Conservation (phyloP, 2,329 filamentous ascomycete species). For the Pyrenochaeta sp. region DNA sequence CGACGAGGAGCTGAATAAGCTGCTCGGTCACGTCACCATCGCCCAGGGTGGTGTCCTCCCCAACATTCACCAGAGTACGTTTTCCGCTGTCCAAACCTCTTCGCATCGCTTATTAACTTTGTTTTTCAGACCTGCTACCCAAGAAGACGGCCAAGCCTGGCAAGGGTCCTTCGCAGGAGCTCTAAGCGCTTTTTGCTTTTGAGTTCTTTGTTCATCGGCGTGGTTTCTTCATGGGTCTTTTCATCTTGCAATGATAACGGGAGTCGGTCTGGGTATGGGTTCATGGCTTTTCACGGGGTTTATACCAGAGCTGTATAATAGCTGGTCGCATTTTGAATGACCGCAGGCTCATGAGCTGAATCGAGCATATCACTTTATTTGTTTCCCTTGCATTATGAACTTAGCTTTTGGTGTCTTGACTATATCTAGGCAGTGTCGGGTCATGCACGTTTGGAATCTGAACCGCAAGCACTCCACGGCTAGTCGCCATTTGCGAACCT, state of each 20-base stretch:
- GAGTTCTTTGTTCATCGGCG: constrained; percentile 53
- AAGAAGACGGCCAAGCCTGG: constrained; percentile 98
- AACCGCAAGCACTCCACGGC: no score
- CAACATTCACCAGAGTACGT: constrained; percentile 96
- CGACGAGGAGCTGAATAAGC: constrained; percentile 99
- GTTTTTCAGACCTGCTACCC: constrained; percentile 82
- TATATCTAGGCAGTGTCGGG: neutral
- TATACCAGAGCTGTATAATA: constrained; percentile 69
- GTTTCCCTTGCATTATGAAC: neutral
- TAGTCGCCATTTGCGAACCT: no score
- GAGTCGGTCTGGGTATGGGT: constrained; percentile 69
- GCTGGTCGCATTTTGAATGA: constrained; percentile 58
- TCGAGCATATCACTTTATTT: constrained; percentile 45
- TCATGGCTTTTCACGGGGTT: constrained; percentile 60
- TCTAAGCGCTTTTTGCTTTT: constrained; percentile 67
- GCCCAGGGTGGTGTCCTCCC: constrained; percentile 96
- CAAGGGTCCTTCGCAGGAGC: constrained; percentile 92
- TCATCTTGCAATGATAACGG: constrained; percentile 77
- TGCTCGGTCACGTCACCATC: constrained; percentile 94
- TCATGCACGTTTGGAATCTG: neutral
- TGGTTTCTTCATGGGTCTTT: constrained; percentile 62
- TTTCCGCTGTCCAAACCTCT: constrained; percentile 9
- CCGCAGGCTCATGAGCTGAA: constrained; percentile 57
- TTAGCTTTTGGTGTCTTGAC: neutral
- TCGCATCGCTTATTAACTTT: constrained; percentile 50